These are phyloP conservation scores for Sicyos edulis DNA, from an alignment of 306 rosid species.

Conservation along the genomic window DNA sequence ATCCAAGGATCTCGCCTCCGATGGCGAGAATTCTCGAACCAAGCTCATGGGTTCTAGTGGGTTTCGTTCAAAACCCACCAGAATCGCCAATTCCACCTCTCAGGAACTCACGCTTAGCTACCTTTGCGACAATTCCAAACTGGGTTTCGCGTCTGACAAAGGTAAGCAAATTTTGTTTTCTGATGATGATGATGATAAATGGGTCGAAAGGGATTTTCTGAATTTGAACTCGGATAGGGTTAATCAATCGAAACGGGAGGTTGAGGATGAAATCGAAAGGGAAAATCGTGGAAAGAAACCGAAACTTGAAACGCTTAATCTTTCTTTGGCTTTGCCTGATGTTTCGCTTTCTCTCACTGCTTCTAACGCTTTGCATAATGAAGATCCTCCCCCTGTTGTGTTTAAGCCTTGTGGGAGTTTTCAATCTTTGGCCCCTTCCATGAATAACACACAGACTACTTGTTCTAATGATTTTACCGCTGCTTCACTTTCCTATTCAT, in stretches of 20 bases:
- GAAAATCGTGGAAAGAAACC: slow-evolving; percentile 65
- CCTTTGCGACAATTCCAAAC: slow-evolving; percentile 49
- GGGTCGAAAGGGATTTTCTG: slow-evolving; percentile 88
- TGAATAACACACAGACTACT: slow-evolving; percentile 41
- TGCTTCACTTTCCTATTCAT: slow-evolving; percentile 64
- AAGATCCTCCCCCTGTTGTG: slow-evolving; percentile 22
- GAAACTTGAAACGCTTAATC: slow-evolving; percentile 73
- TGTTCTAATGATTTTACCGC: slow-evolving; percentile 78
- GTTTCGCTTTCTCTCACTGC: slow-evolving; percentile 85
- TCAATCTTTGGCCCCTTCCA: slow-evolving; percentile 50
- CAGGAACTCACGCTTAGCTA: slow-evolving; percentile 86
- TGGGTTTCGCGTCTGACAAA: slow-evolving; percentile 22
- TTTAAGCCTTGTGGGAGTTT: slow-evolving; percentile 43
- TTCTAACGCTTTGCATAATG: slow-evolving; percentile 61
- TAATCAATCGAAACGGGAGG: slow-evolving; percentile 64
- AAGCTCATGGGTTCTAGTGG: slow-evolving; percentile 35
- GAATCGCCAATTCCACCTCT: slow-evolving; percentile 35
- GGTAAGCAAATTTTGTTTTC: slow-evolving; percentile 55
- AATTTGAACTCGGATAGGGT: slow-evolving; percentile 59
- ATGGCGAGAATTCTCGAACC: slow-evolving; percentile 75
- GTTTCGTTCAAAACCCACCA: slow-evolving; percentile 11
- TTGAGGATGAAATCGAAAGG: slow-evolving; percentile 57
- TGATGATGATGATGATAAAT: slow-evolving; percentile 56
- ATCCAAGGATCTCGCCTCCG: slow-evolving; percentile 50
- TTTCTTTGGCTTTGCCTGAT: slow-evolving; percentile 86